phyloP scores from a whole-genome alignment of 495 filamentous ascomycete species.

The Podospora australis region DNA sequence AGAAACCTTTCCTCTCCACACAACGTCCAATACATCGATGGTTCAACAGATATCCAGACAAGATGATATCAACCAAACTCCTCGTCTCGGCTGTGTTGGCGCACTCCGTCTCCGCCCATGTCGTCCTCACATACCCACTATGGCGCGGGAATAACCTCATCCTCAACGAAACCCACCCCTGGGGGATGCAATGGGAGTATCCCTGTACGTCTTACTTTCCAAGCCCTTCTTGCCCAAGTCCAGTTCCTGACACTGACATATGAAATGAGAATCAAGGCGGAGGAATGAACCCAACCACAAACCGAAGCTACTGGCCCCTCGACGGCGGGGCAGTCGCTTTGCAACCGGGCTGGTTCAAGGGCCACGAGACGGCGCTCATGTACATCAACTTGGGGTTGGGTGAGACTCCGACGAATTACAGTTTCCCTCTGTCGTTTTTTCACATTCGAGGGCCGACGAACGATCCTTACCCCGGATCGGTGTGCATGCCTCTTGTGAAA shows the following conservation, averaged over 20 bases:
- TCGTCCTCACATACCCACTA: constrained; percentile 77
- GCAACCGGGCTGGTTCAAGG: constrained; percentile 86
- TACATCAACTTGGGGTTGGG: constrained; percentile 90
- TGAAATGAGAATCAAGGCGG: constrained; percentile 52
- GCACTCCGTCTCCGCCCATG: constrained; percentile 50
- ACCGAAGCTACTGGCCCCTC: constrained; percentile 85
- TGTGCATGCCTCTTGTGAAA: constrained; percentile 78
- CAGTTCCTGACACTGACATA: background rate
- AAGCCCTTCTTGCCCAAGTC: background rate
- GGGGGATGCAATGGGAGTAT: constrained; percentile 93
- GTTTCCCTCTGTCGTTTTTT: constrained; percentile 65
- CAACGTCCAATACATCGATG: background rate
- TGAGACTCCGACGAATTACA: constrained; percentile 54
- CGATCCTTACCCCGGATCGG: constrained; percentile 66
- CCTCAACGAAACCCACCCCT: constrained; percentile 71
- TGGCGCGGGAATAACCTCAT: constrained; percentile 86
- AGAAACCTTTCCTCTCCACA: no score
- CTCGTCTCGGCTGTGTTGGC: background rate
- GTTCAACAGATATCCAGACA: no score
- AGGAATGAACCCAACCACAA: constrained; percentile 65
- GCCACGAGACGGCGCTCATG: constrained; percentile 71
- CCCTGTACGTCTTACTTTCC: constrained; percentile 62
- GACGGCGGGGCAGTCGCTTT: constrained; percentile 72
- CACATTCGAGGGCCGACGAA: constrained; percentile 72
- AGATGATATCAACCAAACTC: background rate